Conservation (phyloP, 495 filamentous ascomycete genomes). For the Lophiotrema nucula region DNA sequence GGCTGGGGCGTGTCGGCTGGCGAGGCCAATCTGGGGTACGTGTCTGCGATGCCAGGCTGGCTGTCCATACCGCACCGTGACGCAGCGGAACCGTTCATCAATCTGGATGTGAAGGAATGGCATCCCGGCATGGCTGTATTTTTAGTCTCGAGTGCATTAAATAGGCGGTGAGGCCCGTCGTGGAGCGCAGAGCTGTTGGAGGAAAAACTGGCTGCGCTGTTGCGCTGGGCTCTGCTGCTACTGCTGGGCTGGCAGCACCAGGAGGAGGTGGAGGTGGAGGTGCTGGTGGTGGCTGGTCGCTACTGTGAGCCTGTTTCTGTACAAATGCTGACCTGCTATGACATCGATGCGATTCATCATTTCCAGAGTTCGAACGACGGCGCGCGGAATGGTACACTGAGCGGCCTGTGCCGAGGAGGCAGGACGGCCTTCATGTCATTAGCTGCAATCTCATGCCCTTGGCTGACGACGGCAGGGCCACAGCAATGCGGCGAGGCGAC, state of each 20-base stretch:
- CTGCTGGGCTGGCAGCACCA: conserved; percentile 7
- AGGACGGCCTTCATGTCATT: background rate
- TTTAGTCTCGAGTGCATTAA: conserved; percentile 28
- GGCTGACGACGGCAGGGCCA: conserved; percentile 21
- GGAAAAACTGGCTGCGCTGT: background rate
- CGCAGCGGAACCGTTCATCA: conserved; percentile 36
- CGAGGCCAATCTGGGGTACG: conserved; percentile 28
- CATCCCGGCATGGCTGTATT: conserved; percentile 31
- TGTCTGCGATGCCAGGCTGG: conserved; percentile 25
- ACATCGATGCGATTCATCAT: background rate
- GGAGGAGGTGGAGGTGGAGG: background rate
- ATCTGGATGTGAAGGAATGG: conserved; percentile 25
- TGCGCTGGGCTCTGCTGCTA: background rate
- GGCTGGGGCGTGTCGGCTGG: conserved; percentile 17
- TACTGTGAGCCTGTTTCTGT: no score
- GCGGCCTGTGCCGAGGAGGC: conserved; percentile 24
- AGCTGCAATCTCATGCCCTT: conserved; percentile 25
- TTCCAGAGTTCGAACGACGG: conserved; percentile 9
- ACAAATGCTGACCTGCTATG: background rate
- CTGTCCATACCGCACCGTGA: conserved; percentile 20
- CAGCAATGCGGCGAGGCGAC: conserved; percentile 1
- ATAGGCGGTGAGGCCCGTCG: conserved; percentile 34
- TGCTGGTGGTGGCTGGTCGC: conserved; percentile 8
- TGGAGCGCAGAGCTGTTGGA: conserved; percentile 11
- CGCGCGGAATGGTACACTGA: background rate